Evolutionary conservation across 495 filamentous ascomycete species (phyloP).

Genomic region (Jackrogersella minutella): DNA sequence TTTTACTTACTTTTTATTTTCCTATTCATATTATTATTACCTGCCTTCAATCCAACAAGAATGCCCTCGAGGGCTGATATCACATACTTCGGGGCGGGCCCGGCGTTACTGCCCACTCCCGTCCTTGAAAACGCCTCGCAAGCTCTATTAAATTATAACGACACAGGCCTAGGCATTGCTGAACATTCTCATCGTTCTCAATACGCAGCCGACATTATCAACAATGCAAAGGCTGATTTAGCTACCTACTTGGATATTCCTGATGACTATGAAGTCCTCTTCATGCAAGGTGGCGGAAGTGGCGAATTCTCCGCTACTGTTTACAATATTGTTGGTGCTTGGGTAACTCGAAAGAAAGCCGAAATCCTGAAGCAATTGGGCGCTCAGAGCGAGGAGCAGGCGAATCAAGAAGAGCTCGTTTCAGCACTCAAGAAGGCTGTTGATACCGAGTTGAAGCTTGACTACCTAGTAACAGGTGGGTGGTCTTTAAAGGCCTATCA

Average conservation of each 20-base stretch:
- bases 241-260: too few relatives aligned
- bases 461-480: slow-evolving; percentile 92
- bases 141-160: slow-evolving; percentile 82
- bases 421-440: slow-evolving; percentile 68
- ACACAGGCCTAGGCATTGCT: slow-evolving; percentile 79
- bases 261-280: too few relatives aligned
- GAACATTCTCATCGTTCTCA: slow-evolving; percentile 92
- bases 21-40: not conserved
- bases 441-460: slow-evolving; percentile 72
- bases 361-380: slow-evolving; percentile 50
- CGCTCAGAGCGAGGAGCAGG: slow-evolving; percentile 56
- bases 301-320: too few relatives aligned
- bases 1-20: not conserved
- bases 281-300: too few relatives aligned
- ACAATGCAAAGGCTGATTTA: slow-evolving; percentile 26
- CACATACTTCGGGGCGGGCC: too few relatives aligned
- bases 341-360: slow-evolving; percentile 72
- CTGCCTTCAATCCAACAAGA: slow-evolving; percentile 29
- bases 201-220: slow-evolving; percentile 73
- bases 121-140: slow-evolving; percentile 18
- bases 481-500: slow-evolving; percentile 94
- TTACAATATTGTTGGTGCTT: slow-evolving; percentile 41
- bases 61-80: too few relatives aligned
- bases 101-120: too few relatives aligned
- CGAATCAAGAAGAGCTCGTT: slow-evolving; percentile 65